Evolutionary conservation across 2,329 filamentous ascomycete species (phyloP).

Genomic region (Ophiostoma perfectum): DNA sequence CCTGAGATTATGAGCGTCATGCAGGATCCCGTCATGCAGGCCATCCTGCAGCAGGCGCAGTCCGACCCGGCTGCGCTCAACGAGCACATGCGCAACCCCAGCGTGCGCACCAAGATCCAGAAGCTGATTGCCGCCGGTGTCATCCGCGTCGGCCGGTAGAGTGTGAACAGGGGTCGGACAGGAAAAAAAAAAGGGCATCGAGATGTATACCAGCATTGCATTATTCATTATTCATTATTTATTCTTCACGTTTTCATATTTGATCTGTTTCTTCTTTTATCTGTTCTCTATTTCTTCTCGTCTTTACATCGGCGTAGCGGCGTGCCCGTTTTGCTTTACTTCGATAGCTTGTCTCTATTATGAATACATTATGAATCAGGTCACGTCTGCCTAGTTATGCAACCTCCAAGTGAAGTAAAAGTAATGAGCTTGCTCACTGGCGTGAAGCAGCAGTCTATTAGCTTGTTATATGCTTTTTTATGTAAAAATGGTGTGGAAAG

Average conservation of each 20-base stretch:
- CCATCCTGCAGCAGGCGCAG: constrained; percentile 94
- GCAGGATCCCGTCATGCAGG: constrained; percentile 96
- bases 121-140: constrained; percentile 91
- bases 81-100: constrained; percentile 94
- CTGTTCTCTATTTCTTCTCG: background rate
- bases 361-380: too few species aligned
- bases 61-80: constrained; percentile 84
- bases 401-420: background rate
- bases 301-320: background rate
- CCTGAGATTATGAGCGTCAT: constrained; percentile 93
- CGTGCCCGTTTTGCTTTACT: too few species aligned
- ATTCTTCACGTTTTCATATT: background rate
- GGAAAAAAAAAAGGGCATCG: background rate
- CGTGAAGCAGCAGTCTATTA: constrained; percentile 7
- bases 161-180: background rate
- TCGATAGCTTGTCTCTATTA: too few species aligned
- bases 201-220: constrained; percentile 7
- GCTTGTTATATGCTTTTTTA: constrained; percentile 4
- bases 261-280: background rate
- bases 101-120: constrained; percentile 81
- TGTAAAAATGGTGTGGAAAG: background rate
- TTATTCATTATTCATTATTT: background rate
- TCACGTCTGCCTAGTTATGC: too few species aligned
- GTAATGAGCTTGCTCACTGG: background rate
- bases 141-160: constrained; percentile 56